Evolutionary conservation across 2,329 filamentous ascomycete species (phyloP).

Genomic region (Eurotiales sp.): DNA sequence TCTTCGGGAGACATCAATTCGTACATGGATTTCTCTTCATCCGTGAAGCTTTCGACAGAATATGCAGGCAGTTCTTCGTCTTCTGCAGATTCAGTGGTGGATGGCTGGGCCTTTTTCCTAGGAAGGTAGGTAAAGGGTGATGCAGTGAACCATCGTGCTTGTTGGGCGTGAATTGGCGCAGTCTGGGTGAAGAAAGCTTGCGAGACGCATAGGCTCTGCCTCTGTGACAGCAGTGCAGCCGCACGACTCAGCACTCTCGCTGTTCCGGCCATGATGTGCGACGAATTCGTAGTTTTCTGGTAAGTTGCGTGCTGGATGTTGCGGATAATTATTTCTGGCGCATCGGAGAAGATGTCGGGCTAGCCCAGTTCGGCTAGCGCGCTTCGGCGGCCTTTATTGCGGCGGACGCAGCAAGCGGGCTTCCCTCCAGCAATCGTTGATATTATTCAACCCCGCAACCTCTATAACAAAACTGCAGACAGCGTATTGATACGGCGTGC

Average conservation of each 20-base stretch:
- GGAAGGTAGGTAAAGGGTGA: slow-evolving; percentile 30
- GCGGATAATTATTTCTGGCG: slow-evolving; percentile 13
- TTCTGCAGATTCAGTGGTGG: slow-evolving; percentile 27
- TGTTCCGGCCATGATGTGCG: slow-evolving; percentile 33
- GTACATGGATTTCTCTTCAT: slow-evolving; percentile 35
- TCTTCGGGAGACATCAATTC: slow-evolving; percentile 37
- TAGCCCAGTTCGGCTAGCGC: slow-evolving; percentile 5
- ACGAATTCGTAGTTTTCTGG: not conserved
- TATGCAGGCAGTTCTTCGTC: slow-evolving; percentile 32
- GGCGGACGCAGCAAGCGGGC: too few species aligned
- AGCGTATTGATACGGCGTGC: not conserved
- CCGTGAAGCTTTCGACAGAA: slow-evolving; percentile 31
- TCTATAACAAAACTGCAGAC: not conserved
- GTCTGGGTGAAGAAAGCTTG: slow-evolving; percentile 14
- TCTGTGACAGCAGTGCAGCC: slow-evolving; percentile 29
- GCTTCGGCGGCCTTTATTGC: too few species aligned
- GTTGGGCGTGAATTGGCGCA: slow-evolving; percentile 11
- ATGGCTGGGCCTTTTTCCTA: slow-evolving; percentile 26
- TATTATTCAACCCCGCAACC: too few species aligned
- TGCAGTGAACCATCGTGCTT: slow-evolving; percentile 32
- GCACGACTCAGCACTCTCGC: slow-evolving; percentile 37
- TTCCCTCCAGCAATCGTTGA: too few species aligned
- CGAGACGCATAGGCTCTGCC: slow-evolving; percentile 22
- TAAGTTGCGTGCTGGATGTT: slow-evolving; percentile 5
- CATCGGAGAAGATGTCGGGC: slow-evolving; percentile 1